phyloP scores from a whole-genome alignment of 768 basidiomycete species.

The Amanita inopinata region DNA sequence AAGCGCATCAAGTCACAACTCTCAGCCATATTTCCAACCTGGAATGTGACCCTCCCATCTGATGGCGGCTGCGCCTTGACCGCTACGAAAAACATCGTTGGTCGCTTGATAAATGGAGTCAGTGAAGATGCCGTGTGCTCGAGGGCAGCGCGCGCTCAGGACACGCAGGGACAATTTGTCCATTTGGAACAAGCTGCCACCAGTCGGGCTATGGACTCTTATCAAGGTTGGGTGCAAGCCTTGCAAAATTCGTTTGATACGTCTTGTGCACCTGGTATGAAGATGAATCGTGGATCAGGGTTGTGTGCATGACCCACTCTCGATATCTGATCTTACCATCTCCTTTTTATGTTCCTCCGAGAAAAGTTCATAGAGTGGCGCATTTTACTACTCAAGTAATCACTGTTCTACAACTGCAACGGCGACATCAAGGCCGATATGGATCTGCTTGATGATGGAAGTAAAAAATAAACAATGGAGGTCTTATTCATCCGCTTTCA shows the following conservation, averaged over 20 bases:
- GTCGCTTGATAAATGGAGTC: conserved; percentile 32
- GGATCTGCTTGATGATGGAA: no score
- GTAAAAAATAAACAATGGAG: no score
- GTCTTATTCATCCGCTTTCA: no score
- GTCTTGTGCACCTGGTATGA: conserved; percentile 13
- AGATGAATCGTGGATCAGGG: conserved; percentile 9
- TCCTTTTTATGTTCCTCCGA: no score
- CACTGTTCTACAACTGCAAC: no score
- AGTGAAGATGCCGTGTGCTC: conserved; percentile 21
- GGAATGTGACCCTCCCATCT: conserved; percentile 30
- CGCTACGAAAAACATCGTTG: conserved; percentile 36
- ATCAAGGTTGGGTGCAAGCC: not conserved
- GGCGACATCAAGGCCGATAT: no score
- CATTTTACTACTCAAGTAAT: no score
- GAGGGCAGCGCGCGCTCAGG: conserved; percentile 15
- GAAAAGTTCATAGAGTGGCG: no score
- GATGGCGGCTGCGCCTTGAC: conserved; percentile 30
- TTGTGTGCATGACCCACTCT: no score
- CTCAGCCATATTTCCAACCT: conserved; percentile 21
- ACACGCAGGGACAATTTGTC: conserved; percentile 13
- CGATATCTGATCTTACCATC: no score
- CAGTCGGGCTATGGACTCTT: not conserved
- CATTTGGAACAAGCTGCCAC: not conserved
- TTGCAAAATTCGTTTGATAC: not conserved
- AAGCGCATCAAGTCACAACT: conserved; percentile 26